A percentile compares a stretch with the other conserved stretches of the same genome.
phyloP scores from a whole-genome alignment of 164 flowering plant species.

The Echeveria elegans region DNA sequence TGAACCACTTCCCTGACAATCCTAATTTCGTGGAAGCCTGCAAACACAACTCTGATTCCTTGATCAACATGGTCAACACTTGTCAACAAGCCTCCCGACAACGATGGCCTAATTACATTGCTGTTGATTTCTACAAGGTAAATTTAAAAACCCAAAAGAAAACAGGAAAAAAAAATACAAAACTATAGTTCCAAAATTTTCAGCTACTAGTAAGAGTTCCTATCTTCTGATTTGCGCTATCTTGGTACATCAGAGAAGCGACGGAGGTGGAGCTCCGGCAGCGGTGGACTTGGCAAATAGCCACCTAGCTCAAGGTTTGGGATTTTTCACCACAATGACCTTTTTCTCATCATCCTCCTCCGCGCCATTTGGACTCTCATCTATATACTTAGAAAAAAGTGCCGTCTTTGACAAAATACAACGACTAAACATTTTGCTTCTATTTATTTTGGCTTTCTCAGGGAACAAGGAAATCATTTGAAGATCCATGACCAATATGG shows the following conservation, averaged over 20 bases:
- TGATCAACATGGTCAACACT: slow-evolving; percentile 26
- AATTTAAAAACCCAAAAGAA: not conserved
- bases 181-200: not conserved
- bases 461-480: not conserved
- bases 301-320: slow-evolving; percentile 26
- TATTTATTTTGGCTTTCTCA: not conserved
- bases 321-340: not conserved
- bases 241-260: slow-evolving; percentile 26
- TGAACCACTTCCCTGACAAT: slow-evolving; percentile 25
- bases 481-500: not conserved
- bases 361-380: not conserved
- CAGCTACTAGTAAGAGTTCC: no score
- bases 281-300: slow-evolving; percentile 35
- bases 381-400: no score
- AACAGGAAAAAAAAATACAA: no score
- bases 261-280: slow-evolving; percentile 42
- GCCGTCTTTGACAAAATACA: no score
- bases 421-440: not conserved
- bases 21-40: slow-evolving; percentile 25
- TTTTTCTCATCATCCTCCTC: not conserved
- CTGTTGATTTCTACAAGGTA: slow-evolving; percentile 43
- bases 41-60: slow-evolving; percentile 27
- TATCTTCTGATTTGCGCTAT: not conserved
- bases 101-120: slow-evolving; percentile 44
- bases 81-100: slow-evolving; percentile 32